Evolutionary conservation across 257 asterid genomes (phyloP), one percentile per base, ranked within the genome.

Genomic region (Gentiana dahurica): DNA sequence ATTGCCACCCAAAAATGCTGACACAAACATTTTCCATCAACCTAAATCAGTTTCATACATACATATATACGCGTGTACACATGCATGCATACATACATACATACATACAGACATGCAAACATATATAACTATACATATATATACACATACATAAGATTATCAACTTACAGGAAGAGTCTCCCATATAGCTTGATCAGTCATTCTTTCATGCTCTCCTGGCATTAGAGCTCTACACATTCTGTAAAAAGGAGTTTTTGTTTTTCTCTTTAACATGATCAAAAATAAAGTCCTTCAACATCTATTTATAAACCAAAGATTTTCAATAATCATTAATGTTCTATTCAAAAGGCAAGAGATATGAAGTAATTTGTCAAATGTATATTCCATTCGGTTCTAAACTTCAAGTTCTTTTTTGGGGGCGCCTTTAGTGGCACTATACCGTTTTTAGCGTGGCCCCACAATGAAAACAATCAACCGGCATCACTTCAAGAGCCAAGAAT

Each of bases 1-100:
- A 91, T 85, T 43, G 97, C 95, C 70, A 91, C 97, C 97, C 98
- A 91, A 43, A 91, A 91, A 73, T 91, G 98, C 98, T 91, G 98
- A 61, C 69, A 65, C 64, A 71, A 61, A 64, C 53, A 54, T 64
- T 5, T 58, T 51, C 50, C 64, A 67, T 59, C 53, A 49, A 59
- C 56, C 63, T 34, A 65, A 46, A 54, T n/a, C 34, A 54, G 3
- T 12, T 4, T 35, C 34, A 36, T 35, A 36, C 58, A 34, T 34
- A 1, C 36, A 39, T 34, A 54, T 34, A 4, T 33, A 6, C 4
- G n/a, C 53, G 24, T 2, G 6, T 2, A 49, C n/a, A 13, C n/a
- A n/a, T 7, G 53, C 0, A 34, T 2, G 53, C 2, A 3, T n/a
- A 32, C 7, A 36, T 7, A 51, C 12, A 5, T 51, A 32, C 24